Evolutionary conservation across 1,284 basidiomycete species (phyloP).

Genomic region (Polyporus tsugae): DNA sequence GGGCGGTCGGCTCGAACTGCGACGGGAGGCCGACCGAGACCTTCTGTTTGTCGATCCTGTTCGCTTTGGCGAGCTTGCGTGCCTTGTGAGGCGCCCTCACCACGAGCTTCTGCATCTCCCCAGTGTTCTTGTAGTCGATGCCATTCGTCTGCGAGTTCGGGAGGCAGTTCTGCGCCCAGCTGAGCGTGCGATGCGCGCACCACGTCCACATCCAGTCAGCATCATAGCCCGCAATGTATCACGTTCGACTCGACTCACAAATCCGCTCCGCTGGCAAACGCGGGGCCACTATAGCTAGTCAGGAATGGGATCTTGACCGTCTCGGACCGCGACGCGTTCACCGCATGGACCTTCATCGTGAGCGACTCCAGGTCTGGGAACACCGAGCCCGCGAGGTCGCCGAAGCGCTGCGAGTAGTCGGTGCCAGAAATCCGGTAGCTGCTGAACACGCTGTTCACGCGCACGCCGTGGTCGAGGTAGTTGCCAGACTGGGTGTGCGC

Average conservation of each 20-base stretch:
- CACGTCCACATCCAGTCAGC: background rate
- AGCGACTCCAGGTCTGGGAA: conserved; percentile 57
- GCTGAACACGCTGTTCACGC: conserved; percentile 70
- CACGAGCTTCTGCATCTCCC: conserved; percentile 6
- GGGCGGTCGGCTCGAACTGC: conserved; percentile 57
- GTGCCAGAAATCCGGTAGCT: conserved; percentile 61
- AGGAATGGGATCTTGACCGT: conserved; percentile 62
- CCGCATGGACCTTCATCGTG: conserved; percentile 52
- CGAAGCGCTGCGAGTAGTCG: conserved; percentile 64
- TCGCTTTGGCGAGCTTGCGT: conserved; percentile 46
- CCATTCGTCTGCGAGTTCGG: conserved; percentile 64
- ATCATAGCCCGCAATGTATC: background rate
- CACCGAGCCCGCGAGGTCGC: conserved; percentile 63
- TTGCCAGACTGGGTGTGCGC: conserved; percentile 67
- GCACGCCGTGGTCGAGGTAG: conserved; percentile 68
- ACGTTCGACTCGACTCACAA: conserved; percentile 52
- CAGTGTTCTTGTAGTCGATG: conserved; percentile 50
- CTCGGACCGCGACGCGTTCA: conserved; percentile 55
- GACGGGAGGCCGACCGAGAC: conserved; percentile 56
- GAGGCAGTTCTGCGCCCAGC: conserved; percentile 69
- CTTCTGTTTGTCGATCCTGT: conserved; percentile 52
- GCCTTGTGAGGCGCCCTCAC: conserved; percentile 21
- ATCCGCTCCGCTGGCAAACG: conserved; percentile 60
- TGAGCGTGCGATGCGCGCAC: conserved; percentile 33
- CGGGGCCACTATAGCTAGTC: conserved; percentile 53